Conservation (phyloP, 163 green algal genomes). For the Trebouxiophyceae sp. region DNA sequence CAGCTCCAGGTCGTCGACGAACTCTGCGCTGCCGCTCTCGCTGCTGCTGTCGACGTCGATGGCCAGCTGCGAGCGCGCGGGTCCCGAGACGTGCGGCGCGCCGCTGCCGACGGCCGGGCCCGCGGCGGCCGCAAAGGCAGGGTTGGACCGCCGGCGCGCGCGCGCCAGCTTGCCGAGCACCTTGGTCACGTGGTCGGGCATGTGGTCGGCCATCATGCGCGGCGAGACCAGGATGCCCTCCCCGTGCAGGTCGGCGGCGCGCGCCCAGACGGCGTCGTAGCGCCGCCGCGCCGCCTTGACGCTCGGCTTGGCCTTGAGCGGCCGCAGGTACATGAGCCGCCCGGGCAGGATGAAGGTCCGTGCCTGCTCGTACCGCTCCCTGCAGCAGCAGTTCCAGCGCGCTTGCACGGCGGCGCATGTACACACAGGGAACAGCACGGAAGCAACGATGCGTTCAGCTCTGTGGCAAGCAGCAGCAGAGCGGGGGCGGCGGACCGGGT, state of each 20-base stretch:
- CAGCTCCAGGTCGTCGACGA: too few relatives aligned
- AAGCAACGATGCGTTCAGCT: too few relatives aligned
- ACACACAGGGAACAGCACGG: too few relatives aligned
- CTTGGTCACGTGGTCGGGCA: slow-evolving; percentile 21
- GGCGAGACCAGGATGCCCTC: slow-evolving; percentile 53
- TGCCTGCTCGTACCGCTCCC: slow-evolving; percentile 7
- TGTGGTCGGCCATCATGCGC: slow-evolving; percentile 33
- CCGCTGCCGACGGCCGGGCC: neutral
- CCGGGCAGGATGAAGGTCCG: slow-evolving; percentile 12
- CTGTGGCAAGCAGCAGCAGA: too few relatives aligned
- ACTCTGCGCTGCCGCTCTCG: too few relatives aligned
- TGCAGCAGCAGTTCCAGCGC: too few relatives aligned
- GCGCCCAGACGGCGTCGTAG: slow-evolving; percentile 51
- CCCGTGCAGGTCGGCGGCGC: slow-evolving; percentile 22
- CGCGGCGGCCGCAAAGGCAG: neutral
- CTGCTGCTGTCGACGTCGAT: neutral
- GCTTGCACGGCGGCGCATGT: too few relatives aligned
- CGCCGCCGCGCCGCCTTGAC: slow-evolving; percentile 3
- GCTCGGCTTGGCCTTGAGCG: slow-evolving; percentile 5
- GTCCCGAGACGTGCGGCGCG: too few relatives aligned
- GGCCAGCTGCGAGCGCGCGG: neutral
- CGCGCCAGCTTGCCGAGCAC: neutral
- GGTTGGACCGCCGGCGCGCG: neutral
- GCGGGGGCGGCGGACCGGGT: too few relatives aligned
- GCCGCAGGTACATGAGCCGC: slow-evolving; percentile 22